Evolutionary conservation across 768 basidiomycete genomes (phyloP).

Genomic region (Trametes meyenii): DNA sequence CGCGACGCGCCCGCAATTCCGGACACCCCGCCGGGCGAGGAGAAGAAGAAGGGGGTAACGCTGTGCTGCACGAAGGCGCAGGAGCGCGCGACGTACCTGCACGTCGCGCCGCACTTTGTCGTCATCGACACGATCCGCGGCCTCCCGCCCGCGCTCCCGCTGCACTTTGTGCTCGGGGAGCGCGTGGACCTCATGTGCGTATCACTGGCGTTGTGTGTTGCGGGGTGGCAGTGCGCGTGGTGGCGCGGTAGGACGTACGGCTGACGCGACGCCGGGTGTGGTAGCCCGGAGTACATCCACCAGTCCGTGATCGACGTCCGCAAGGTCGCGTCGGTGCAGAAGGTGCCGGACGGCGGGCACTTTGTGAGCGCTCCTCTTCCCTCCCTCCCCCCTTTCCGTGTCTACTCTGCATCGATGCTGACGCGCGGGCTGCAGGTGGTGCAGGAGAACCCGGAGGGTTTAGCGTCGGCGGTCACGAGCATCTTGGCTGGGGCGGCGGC

Average conservation of each 20-base stretch:
- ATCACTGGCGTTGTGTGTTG: too few species aligned
- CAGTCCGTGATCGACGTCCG: neutral
- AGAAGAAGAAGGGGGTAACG: neutral
- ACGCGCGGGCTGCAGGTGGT: neutral
- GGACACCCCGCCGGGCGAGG: neutral
- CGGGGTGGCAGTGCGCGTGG: too few species aligned
- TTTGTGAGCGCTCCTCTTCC: neutral
- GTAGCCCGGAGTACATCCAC: slow-evolving; percentile 1
- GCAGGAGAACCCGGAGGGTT: slow-evolving; percentile 8
- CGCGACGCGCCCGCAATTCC: neutral
- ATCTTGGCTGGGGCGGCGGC: neutral
- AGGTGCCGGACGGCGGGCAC: slow-evolving; percentile 1
- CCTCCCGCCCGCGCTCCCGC: slow-evolving; percentile 6
- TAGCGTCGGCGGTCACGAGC: neutral
- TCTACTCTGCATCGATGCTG: neutral
- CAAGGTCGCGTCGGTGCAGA: neutral
- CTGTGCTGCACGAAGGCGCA: slow-evolving; percentile 15
- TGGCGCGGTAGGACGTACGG: too few species aligned
- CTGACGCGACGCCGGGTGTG: too few species aligned
- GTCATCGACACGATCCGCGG: slow-evolving; percentile 13
- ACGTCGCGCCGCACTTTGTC: slow-evolving; percentile 14
- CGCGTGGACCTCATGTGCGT: slow-evolving; percentile 19
- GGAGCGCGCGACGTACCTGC: slow-evolving; percentile 8
- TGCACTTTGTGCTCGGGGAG: slow-evolving; percentile 19
- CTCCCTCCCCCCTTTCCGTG: neutral